Evolutionary conservation across 2,329 filamentous ascomycete genomes (phyloP), one percentile per base, ranked within the genome.

Genomic region (Daldinia sp.): DNA sequence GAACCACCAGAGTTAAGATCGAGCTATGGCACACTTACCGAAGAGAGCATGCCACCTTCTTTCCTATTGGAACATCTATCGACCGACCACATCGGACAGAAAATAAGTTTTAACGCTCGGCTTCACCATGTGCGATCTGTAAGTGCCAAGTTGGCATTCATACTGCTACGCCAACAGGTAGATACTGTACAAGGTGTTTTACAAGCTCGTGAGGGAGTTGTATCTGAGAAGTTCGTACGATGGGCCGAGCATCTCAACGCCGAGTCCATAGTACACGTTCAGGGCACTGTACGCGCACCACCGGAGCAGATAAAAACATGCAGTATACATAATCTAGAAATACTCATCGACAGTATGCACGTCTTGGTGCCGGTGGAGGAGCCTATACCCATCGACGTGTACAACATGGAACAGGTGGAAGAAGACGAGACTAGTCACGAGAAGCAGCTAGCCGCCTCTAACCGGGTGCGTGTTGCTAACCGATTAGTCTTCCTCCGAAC

Each of bases 151-250:
- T 82, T 97, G 30, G 91, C 93, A 71, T 97, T 97, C 77, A 80
- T 97, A 41, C 85, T 96, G 61, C 90, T 97, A 73, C 89, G 94
- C 57, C 92, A 97, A 77, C 90, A 94, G 78, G 88, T 91, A 10
- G 83, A 86, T 68, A 95, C 93, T 21, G 87, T 97, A 52, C 94
- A 97, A 77, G 93, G 92, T 64, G 91, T 97, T 2, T 81, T 97
- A 13, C 57, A 76, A 75, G 68, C 76, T 75, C 64, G 80, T 72
- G 80, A 87, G 67, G 85, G 87, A 5, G 80, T 81, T 48, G 83
- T 91, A 9, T 90, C 90, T 1, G 83, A 87, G 60, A 85, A 90
- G 71, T 94, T 97, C 84, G 83, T 97, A 25, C 89, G 91, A 73
- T 96, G 93, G 91, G 91, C 92, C 2, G 91, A 96, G 77, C 92